phyloP scores from a whole-genome alignment of 805 yeast species.

The Brettanomyces anomalus region DNA sequence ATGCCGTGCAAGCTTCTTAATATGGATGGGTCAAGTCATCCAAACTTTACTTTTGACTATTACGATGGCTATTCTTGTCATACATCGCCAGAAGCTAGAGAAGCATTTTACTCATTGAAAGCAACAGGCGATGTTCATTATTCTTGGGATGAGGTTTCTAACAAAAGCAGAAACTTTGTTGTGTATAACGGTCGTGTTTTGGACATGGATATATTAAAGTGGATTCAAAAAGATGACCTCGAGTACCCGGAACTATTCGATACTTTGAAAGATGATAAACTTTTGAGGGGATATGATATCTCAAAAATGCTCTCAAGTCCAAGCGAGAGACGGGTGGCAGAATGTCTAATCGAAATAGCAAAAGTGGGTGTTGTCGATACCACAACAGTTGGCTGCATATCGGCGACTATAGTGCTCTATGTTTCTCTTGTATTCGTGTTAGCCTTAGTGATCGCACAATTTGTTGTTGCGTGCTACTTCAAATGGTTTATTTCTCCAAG shows the following conservation, averaged over 20 bases:
- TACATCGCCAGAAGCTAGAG: constrained; percentile 61
- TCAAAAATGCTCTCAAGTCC: constrained; percentile 61
- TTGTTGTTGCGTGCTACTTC: constrained; percentile 80
- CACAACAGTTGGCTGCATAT: constrained; percentile 88
- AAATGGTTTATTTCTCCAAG: constrained; percentile 70
- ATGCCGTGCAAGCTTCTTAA: constrained; percentile 78
- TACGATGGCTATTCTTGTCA: constrained; percentile 91
- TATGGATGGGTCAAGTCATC: constrained; percentile 63
- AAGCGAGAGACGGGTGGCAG: constrained; percentile 62
- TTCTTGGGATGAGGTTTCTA: constrained; percentile 80
- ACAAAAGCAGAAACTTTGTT: constrained; percentile 63
- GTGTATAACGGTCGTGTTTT: constrained; percentile 87
- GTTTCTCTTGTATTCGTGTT: constrained; percentile 79
- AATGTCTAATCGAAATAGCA: constrained; percentile 76
- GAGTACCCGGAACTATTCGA: constrained; percentile 68
- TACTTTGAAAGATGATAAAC: constrained; percentile 42
- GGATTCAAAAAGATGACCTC: constrained; percentile 65
- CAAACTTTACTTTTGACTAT: constrained; percentile 53
- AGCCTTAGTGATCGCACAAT: constrained; percentile 69
- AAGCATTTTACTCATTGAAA: constrained; percentile 50
- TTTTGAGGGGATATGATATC: constrained; percentile 71
- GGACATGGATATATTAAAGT: constrained; percentile 66
- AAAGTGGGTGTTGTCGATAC: constrained; percentile 88
- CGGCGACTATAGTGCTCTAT: constrained; percentile 74
- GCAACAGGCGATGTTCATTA: constrained; percentile 71